Base-by-base conservation (phyloP, 352 stramenopile genomes). In the Globisporangium carolinianum region DNA sequence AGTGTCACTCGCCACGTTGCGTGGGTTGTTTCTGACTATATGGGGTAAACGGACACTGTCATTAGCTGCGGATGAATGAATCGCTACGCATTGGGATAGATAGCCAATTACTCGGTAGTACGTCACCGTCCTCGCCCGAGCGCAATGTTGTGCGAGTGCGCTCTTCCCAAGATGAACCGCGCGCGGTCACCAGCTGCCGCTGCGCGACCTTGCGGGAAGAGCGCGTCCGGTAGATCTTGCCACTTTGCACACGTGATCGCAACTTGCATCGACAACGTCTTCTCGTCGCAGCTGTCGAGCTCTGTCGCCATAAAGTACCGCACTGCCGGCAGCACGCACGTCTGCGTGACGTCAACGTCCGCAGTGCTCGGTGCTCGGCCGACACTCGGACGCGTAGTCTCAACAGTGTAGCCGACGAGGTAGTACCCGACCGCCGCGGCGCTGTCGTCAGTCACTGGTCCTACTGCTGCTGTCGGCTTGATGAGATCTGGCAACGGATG, bases 281-380 rank as follows among this genome's bases (percentile, higher is more conserved):
- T 79, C 55, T 93, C 80, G 2, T 63, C 35, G 12, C 70, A 82
- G 24, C 67, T 73, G 41, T 68, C 58, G 10, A 95, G 62, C 59
- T 94, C 83, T 8, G 86, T 95, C 2, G 79, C 86, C 11, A 84
- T 71, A 53, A 95, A 95, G 51, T 94, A 95, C 41, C 80, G 72
- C 4, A 81, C 77, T 9, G 82, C 79, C 2, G 79, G 82, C 0
- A 68, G 75, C 12, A 89, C 75, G 43, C 67, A 79, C 4, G 64
- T 81, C 38, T 61, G 57, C 0, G 79, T 70, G 4, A 76, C 53
- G 14, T 86, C 60, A 15, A 75, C 67, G 2, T 68, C 37, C n/a
- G n/a, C n/a, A n/a, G n/a, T n/a, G n/a, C n/a, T n/a, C n/a, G n/a
- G n/a, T n/a, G n/a, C n/a, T n/a, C n/a, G n/a, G n/a, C n/a, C n/a